A percentile compares a stretch with the other conserved stretches of the same genome.
Evolutionary conservation across 352 stramenopile species (phyloP).

Genomic region (Elongisporangium prolatum): DNA sequence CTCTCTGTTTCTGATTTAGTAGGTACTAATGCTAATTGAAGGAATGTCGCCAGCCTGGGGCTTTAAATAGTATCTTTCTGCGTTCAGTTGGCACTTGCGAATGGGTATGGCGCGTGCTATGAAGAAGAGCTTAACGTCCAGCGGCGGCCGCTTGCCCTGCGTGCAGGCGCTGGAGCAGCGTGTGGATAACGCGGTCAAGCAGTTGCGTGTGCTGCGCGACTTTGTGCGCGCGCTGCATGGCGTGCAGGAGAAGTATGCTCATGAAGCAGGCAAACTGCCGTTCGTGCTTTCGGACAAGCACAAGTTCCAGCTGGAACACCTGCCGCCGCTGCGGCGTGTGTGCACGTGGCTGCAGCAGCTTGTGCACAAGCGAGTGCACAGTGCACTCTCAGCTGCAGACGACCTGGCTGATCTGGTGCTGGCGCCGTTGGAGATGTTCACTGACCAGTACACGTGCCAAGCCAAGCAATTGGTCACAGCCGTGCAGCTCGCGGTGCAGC

Average conservation of each 20-base stretch:
- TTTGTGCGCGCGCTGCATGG: constrained; percentile 30
- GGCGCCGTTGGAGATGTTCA: constrained; percentile 26
- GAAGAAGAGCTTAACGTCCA: too few species aligned
- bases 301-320: constrained; percentile 2
- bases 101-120: too few species aligned
- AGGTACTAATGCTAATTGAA: too few species aligned
- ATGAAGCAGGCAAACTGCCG: constrained; percentile 21
- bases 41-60: too few species aligned
- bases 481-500: constrained; percentile 35
- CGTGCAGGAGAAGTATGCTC: constrained; percentile 31
- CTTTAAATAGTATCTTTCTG: too few species aligned
- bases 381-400: constrained; percentile 16
- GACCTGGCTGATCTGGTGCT: constrained; percentile 26
- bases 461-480: constrained; percentile 34
- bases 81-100: too few species aligned
- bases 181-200: constrained; percentile 23
- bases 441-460: constrained; percentile 29
- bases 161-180: constrained; percentile 19
- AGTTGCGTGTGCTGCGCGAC: constrained; percentile 15
- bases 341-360: constrained; percentile 21
- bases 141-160: too few species aligned
- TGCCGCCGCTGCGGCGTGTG: constrained; percentile 20
- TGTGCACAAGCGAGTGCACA: constrained; percentile 10
- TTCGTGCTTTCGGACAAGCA: constrained; percentile 10
- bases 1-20: too few species aligned